Conservation (phyloP, 495 filamentous ascomycete genomes). For the Articulospora tetracladia region DNA sequence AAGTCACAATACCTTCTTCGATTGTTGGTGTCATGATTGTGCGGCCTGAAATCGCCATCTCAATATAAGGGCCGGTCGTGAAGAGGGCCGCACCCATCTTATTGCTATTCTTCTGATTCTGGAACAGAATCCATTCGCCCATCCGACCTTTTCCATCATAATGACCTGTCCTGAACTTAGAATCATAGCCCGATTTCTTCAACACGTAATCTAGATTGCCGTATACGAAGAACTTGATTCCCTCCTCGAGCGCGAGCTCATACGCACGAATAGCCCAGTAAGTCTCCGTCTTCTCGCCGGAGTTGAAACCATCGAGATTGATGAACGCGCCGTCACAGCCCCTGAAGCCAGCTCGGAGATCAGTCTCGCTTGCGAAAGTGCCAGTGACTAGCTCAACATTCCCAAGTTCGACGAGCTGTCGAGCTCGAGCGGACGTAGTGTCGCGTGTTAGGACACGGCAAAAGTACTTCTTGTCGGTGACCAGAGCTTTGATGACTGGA, state of each 20-base stretch:
- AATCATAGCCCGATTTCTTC: slow-evolving; percentile 42
- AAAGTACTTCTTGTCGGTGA: slow-evolving; percentile 29
- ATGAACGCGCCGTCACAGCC: slow-evolving; percentile 47
- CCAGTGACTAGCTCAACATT: slow-evolving; percentile 44
- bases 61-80: slow-evolving; percentile 51
- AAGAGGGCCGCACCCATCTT: slow-evolving; percentile 46
- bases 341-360: slow-evolving; percentile 39
- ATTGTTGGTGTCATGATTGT: slow-evolving; percentile 36
- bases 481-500: slow-evolving; percentile 33
- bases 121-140: slow-evolving; percentile 42
- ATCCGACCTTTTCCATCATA: slow-evolving; percentile 54
- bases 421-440: slow-evolving; percentile 26
- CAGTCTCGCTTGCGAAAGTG: slow-evolving; percentile 39
- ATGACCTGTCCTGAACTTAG: slow-evolving; percentile 45
- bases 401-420: slow-evolving; percentile 27
- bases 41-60: slow-evolving; percentile 37
- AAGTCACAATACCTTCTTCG: slow-evolving; percentile 39
- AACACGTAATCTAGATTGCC: slow-evolving; percentile 43
- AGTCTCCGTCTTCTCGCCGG: slow-evolving; percentile 49
- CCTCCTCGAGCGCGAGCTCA: slow-evolving; percentile 46
- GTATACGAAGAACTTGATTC: slow-evolving; percentile 50
- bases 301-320: slow-evolving; percentile 51
- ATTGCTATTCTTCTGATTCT: slow-evolving; percentile 30
- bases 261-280: slow-evolving; percentile 53
- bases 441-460: slow-evolving; percentile 36